Base-by-base conservation (phyloP, 176 grass and related monocot genomes). In the Pontederia crassipes region DNA sequence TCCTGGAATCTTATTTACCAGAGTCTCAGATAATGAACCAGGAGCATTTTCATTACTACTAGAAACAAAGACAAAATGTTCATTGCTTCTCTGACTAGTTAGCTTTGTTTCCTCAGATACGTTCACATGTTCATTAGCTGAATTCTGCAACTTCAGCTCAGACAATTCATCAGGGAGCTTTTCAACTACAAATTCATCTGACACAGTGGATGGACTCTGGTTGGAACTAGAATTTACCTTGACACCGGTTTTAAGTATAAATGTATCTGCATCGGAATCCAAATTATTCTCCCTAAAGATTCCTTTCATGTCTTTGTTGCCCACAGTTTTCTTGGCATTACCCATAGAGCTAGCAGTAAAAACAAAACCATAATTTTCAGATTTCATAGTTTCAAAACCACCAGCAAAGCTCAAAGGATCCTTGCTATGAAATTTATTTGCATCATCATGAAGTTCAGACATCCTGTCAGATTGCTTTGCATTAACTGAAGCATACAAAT, bases 1-100 rank as follows among this genome's bases (percentile, higher is more conserved):
- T 20, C 76, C 87, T n/a, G 79, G 67, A 62, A 91, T 77, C 32
- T 45, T 46, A 50, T 62, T 54, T 15, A 59, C 67, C 27, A 10
- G 4, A 8, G 47, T 66, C 73, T 35, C 55, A 79, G 52, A 40
- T 68, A 61, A 47, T 57, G 71, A 72, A 53, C 48, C 76, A 10
- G 52, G 63, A 60, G 54, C 28, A 27, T 57, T 57, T 69, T 15
- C 48, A 73, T 70, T 73, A 66, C 58, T 59, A 77, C 46, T 77
- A 59, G 64, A 62, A 80, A 48, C 48, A 65, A 17, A 64, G 32
- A 55, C 57, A 63, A 56, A 79, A 51, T 67, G 16, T 67, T 50
- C 52, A 62, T 72, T 54, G 45, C 35, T 49, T 10, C 17, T 24
- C 50, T 72, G 50, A 63, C 26, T 62, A 51, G 58, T 46, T 67